These are phyloP conservation scores for Dendrobium huoshanense DNA, from an alignment of 106 monocot genomes.

Conservation along the genomic window DNA sequence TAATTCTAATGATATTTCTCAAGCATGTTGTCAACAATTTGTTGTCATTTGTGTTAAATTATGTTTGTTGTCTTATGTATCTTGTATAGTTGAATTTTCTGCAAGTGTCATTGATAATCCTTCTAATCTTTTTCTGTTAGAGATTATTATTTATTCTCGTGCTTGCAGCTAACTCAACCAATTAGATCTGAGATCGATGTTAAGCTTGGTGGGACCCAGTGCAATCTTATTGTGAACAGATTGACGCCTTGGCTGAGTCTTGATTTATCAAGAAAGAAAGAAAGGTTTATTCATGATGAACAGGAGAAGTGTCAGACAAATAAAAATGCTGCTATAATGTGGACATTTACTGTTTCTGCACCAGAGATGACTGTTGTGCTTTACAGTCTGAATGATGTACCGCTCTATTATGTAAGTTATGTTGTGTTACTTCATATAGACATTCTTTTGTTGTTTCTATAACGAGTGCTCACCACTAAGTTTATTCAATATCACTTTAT, in stretches of 20 bases:
- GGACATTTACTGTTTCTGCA: conserved; percentile 80
- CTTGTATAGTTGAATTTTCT: neutral
- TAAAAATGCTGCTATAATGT: conserved; percentile 42
- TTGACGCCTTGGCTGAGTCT: conserved; percentile 59
- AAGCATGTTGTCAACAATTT: neutral
- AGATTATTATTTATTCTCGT: conserved; percentile 3
- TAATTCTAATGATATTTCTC: neutral
- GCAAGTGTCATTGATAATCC: neutral
- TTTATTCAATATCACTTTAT: neutral
- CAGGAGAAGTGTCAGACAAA: conserved; percentile 23
- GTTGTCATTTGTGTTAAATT: neutral
- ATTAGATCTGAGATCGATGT: conserved; percentile 79
- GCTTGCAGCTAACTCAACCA: conserved; percentile 48
- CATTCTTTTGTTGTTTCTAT: neutral
- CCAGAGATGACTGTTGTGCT: conserved; percentile 83
- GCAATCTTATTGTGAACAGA: conserved; percentile 64
- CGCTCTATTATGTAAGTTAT: conserved; percentile 74
- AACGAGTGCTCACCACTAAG: neutral
- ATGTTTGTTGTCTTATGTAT: neutral
- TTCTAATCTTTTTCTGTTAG: no score
- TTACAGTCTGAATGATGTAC: conserved; percentile 50
- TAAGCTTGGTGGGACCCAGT: conserved; percentile 86
- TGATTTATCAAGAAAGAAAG: conserved; percentile 54
- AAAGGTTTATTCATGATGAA: conserved; percentile 34
- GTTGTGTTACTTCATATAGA: neutral